phyloP scores from a whole-genome alignment of 768 basidiomycete genomes.

The Termitomyces heimii region DNA sequence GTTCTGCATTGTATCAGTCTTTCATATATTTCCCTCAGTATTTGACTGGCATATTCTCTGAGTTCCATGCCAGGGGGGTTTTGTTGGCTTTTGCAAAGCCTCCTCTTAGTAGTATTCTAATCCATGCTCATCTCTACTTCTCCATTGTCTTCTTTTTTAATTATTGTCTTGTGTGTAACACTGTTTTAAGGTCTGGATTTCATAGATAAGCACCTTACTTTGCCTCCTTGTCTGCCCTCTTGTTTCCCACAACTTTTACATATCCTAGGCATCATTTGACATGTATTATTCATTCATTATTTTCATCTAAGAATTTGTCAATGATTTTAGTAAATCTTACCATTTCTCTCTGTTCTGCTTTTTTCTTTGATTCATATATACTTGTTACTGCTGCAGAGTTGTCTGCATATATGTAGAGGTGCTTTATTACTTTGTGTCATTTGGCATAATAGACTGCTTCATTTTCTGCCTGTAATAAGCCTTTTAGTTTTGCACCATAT shows the following conservation, averaged over 20 bases:
- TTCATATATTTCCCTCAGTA: slow-evolving; percentile 12
- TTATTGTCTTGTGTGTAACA: not conserved
- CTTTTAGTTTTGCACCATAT: not conserved
- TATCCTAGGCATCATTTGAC: not conserved
- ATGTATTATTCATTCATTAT: not conserved
- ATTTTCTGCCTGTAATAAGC: not conserved
- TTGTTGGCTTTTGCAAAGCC: not conserved
- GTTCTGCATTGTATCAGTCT: slow-evolving; percentile 14
- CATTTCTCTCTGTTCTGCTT: not conserved
- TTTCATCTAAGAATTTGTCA: not conserved
- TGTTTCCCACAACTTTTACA: not conserved
- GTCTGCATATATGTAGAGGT: not conserved
- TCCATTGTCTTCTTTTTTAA: not conserved
- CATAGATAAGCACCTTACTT: not conserved
- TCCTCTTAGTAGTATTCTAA: not conserved
- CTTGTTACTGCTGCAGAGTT: not conserved
- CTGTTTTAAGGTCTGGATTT: not conserved
- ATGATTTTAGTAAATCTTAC: not conserved
- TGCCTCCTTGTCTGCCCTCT: not conserved
- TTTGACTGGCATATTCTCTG: not conserved
- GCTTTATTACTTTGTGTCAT: not conserved
- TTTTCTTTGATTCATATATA: not conserved
- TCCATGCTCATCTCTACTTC: not conserved
- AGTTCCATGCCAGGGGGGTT: not conserved
- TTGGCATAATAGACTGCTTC: not conserved